These are phyloP conservation scores for Mortierella antarctica DNA, from an alignment of 192 early-diverging fungal genomes.

Conservation along the genomic window DNA sequence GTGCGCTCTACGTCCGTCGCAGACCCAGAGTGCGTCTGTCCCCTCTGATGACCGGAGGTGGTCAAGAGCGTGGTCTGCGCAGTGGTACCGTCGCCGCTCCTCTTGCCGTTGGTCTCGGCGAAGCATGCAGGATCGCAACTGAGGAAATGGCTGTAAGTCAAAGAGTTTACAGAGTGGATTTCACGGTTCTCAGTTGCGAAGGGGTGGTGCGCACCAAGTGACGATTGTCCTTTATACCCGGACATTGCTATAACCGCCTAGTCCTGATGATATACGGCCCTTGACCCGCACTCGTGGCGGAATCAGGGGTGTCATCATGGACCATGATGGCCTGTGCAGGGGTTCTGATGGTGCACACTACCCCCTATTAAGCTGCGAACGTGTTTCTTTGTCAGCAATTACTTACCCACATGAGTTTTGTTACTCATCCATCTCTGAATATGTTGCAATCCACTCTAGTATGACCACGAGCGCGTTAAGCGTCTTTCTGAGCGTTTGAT, in stretches of 20 bases:
- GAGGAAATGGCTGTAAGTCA: conserved; percentile 84
- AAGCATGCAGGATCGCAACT: conserved; percentile 80
- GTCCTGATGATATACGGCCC: conserved; percentile 13
- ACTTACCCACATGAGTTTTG: neutral
- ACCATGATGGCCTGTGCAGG: conserved; percentile 64
- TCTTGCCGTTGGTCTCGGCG: conserved; percentile 90
- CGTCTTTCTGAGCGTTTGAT: conserved; percentile 82
- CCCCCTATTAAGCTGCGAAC: neutral
- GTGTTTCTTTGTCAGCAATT: neutral
- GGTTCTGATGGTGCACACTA: conserved; percentile 61
- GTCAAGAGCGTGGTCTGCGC: conserved; percentile 94
- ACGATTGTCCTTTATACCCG: conserved; percentile 54
- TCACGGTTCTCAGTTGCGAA: too few species aligned
- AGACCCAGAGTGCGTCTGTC: conserved; percentile 94
- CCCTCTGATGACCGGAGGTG: conserved; percentile 92
- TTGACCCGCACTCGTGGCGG: neutral
- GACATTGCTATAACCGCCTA: conserved; percentile 41
- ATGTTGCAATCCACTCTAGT: conserved; percentile 57
- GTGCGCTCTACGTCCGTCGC: conserved; percentile 92
- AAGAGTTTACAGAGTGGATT: conserved; percentile 45
- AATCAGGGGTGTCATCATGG: conserved; percentile 18
- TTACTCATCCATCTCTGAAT: neutral
- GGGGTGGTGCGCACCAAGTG: conserved; percentile 23
- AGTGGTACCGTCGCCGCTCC: conserved; percentile 95
- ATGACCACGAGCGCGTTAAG: conserved; percentile 80